A percentile compares a stretch with the other conserved stretches of the same genome.
Evolutionary conservation across 495 filamentous ascomycete species (phyloP).

Genomic region (Pyronema omphalodes): DNA sequence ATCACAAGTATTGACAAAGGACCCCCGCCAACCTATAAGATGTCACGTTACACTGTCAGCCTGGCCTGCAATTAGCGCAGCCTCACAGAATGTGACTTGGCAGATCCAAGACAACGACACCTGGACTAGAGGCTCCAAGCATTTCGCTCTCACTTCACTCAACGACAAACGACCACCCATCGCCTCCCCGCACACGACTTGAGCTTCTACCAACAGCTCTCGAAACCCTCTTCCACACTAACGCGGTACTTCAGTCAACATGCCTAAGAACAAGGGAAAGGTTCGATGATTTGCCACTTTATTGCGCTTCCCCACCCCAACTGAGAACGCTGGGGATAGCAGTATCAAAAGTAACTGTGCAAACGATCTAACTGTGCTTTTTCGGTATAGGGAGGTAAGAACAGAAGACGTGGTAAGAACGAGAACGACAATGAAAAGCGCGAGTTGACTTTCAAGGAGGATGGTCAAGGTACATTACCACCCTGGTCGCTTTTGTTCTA

Average conservation of each 20-base stretch:
- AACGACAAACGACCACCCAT: background rate
- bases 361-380: slow-evolving; percentile 6
- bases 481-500: background rate
- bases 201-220: background rate
- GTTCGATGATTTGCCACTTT: slow-evolving; percentile 32
- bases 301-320: slow-evolving; percentile 5
- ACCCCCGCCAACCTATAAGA: no score
- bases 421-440: slow-evolving; percentile 99
- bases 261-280: slow-evolving; percentile 99
- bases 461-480: slow-evolving; percentile 56
- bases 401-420: slow-evolving; percentile 96
- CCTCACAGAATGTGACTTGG: no score
- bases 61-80: no score
- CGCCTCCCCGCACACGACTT: background rate
- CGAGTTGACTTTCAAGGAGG: slow-evolving; percentile 96
- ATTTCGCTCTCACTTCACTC: background rate
- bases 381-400: slow-evolving; percentile 82
- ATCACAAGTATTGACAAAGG: no score
- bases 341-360: background rate
- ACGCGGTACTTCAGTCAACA: slow-evolving; percentile 30
- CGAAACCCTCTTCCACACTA: background rate
- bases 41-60: no score
- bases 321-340: background rate
- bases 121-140: no score
- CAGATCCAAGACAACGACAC: no score